Conservation (phyloP, 2,329 filamentous ascomycete species). For the Verticillium longisporum region DNA sequence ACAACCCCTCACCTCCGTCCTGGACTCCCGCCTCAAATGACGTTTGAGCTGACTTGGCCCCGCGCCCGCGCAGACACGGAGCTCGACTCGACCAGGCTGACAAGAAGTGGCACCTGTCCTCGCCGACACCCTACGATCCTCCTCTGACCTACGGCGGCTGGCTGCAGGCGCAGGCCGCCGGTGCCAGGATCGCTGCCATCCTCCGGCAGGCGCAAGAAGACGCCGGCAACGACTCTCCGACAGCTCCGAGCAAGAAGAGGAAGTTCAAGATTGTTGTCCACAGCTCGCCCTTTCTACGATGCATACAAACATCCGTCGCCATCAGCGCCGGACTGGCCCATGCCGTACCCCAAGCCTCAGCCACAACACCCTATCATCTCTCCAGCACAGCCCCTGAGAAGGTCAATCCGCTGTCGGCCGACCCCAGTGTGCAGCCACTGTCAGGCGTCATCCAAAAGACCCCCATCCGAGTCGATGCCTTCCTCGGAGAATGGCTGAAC, state of each 20-base stretch:
- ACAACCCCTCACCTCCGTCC: background rate
- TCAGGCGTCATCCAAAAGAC: slow-evolving; percentile 42
- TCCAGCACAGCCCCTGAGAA: slow-evolving; percentile 8
- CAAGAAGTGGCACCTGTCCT: slow-evolving; percentile 89
- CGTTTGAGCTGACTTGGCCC: background rate
- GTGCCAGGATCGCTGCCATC: slow-evolving; percentile 74
- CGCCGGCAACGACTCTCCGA: slow-evolving; percentile 23
- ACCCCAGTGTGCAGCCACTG: slow-evolving; percentile 22
- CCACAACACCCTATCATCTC: background rate
- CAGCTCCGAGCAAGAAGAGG: slow-evolving; percentile 37
- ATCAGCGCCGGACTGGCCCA: slow-evolving; percentile 80
- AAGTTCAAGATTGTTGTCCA: slow-evolving; percentile 79
- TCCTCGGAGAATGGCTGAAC: slow-evolving; percentile 91
- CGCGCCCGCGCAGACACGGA: slow-evolving; percentile 59
- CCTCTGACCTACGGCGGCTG: slow-evolving; percentile 93
- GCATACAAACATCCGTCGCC: slow-evolving; percentile 84
- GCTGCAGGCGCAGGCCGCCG: slow-evolving; percentile 77
- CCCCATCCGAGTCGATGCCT: slow-evolving; percentile 78
- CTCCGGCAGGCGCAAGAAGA: slow-evolving; percentile 45
- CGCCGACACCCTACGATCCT: slow-evolving; percentile 90
- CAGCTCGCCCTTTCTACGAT: slow-evolving; percentile 88
- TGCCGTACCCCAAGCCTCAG: slow-evolving; percentile 31
- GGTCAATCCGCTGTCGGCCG: background rate
- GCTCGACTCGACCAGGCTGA: slow-evolving; percentile 91
- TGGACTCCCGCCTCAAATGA: background rate